Evolutionary conservation across 164 flowering plant species (phyloP).

Genomic region (Echeveria elegans): DNA sequence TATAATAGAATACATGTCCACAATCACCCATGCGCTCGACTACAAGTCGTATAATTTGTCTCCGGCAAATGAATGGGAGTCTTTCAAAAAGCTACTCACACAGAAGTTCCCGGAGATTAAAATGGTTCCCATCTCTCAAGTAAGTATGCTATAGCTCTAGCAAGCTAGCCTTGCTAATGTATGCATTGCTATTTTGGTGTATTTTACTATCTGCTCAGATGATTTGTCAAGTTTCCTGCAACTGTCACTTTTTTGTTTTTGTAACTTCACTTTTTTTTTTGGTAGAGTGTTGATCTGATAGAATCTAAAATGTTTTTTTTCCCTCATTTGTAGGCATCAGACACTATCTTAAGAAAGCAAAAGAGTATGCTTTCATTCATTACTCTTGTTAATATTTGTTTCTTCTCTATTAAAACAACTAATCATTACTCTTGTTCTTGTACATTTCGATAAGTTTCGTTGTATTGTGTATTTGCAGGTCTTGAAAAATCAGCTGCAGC

Average conservation of each 20-base stretch:
- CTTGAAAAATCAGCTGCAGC: conserved; percentile 39
- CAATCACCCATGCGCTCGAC: too few relatives aligned
- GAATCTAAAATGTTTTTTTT: background rate
- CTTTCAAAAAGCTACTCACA: conserved; percentile 63
- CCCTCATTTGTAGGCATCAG: background rate
- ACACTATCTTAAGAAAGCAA: background rate
- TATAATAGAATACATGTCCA: too few relatives aligned
- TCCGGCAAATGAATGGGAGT: conserved; percentile 50
- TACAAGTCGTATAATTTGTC: conserved; percentile 14
- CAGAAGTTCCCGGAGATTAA: conserved; percentile 58
- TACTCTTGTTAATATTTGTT: background rate
- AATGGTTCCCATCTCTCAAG: conserved; percentile 50
- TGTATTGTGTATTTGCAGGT: conserved; percentile 25
- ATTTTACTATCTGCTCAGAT: background rate
- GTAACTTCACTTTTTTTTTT: background rate
- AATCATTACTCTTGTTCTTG: background rate
- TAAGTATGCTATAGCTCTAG: conserved; percentile 18
- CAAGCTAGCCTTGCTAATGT: background rate
- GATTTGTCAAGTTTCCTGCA: background rate
- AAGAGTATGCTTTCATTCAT: background rate
- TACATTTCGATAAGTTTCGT: background rate
- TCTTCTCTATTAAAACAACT: background rate
- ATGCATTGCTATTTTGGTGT: background rate
- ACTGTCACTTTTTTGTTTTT: background rate
- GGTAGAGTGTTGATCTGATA: background rate